Evolutionary conservation across 306 rosid genomes (phyloP), one percentile per base, ranked within the genome.

Genomic region (Cucumis sativus): DNA sequence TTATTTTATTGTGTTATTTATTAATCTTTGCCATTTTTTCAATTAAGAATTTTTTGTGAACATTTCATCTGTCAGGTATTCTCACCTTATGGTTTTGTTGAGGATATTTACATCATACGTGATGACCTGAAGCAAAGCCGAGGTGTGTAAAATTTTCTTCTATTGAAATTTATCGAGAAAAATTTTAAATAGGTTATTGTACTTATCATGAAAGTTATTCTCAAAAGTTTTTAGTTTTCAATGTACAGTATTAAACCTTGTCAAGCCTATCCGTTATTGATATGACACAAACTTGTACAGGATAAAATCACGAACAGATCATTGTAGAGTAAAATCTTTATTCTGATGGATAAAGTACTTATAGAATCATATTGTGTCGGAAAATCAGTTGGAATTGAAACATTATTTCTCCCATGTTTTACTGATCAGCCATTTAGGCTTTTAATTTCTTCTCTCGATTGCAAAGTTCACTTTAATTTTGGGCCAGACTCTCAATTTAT

Each of bases 31-130:
- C 49, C 37, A 69, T 69, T 69, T 69, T 21, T 45, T 69, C 56
- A 67, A 43, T 21, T 45, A 21, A 13, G 20, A 15, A 49, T 55
- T 77, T 77, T 79, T 37, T 60, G 30, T 82, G 79, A 73, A 84
- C 41, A 59, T 84, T 77, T 80, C 68, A 77, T 57, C 30, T 20
- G 65, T 62, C 91, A 94, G 98, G 87, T 94, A 84, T 94, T 94
- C 89, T 90, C 95, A 23, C 84, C 92, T 68, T 90, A 84, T 79
- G 97, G 97, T 68, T 73, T 79, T 79, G 57, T 94, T 59, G 92
- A 90, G 82, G 95, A 94, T 79, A 74, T 94, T 84, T 86, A 77
- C 89, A 76, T 91, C 68, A 74, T 81, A 58, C 83, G 85, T 5
- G 88, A 84, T 78, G 89, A 84, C 16, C 70, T 74, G 88, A 83